These are phyloP conservation scores for Heterobasidion annosum DNA, from an alignment of 1,284 basidiomycete species.

Conservation along the genomic window DNA sequence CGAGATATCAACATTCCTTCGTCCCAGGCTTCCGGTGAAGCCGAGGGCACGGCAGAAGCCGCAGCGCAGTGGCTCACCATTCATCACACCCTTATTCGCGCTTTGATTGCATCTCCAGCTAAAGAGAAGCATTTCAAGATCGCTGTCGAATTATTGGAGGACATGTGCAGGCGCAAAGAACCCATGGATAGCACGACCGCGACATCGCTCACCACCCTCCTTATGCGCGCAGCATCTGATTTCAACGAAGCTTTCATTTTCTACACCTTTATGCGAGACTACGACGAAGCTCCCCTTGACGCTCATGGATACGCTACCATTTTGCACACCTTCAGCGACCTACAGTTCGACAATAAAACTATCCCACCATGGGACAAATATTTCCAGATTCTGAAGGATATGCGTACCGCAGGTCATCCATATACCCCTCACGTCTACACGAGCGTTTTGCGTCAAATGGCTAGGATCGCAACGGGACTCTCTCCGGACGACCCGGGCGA, in stretches of 20 bases:
- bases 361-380: constrained; percentile 39
- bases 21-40: constrained; percentile 4
- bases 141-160: constrained; percentile 45
- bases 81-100: constrained; percentile 49
- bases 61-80: constrained; percentile 13
- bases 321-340: constrained; percentile 51
- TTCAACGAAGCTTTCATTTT: constrained; percentile 52
- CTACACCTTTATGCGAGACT: constrained; percentile 38
- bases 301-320: constrained; percentile 51
- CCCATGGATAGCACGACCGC: constrained; percentile 29
- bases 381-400: constrained; percentile 77
- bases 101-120: constrained; percentile 35
- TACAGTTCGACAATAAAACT: constrained; percentile 34
- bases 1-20: constrained; percentile 31
- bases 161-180: constrained; percentile 30
- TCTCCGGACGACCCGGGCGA: constrained; percentile 10
- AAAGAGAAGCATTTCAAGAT: constrained; percentile 35
- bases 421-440: constrained; percentile 63
- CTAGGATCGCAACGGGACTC: constrained; percentile 29
- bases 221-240: constrained; percentile 45
- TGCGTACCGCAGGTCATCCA: constrained; percentile 58
- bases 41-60: no score
- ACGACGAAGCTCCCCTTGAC: constrained; percentile 34
- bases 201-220: constrained; percentile 45
- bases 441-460: constrained; percentile 55